phyloP scores from a whole-genome alignment of 2,329 filamentous ascomycete species.

The Tolypocladium pustulatum region DNA sequence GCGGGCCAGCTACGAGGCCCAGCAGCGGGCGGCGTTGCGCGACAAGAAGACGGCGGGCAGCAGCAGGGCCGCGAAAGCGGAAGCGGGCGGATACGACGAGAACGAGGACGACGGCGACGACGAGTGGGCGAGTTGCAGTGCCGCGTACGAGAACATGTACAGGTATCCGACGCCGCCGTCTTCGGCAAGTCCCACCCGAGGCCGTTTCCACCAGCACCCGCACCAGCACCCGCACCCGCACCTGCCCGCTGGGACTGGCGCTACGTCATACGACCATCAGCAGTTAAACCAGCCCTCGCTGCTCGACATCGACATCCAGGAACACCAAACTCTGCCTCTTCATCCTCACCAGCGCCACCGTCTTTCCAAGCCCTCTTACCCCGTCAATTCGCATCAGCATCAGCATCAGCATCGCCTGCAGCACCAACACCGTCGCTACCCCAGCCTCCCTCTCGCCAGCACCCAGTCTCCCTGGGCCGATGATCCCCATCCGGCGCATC shows the following conservation, averaged over 20 bases:
- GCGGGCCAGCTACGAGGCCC: background rate
- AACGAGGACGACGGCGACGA: background rate
- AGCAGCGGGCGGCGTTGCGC: too few species aligned
- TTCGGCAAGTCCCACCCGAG: conserved; percentile 39
- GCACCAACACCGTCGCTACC: background rate
- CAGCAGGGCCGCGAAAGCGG: background rate
- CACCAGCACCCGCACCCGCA: conserved; percentile 30
- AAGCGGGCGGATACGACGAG: background rate
- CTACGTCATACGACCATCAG: conserved; percentile 4
- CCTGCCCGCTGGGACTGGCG: conserved; percentile 8
- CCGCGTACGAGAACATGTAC: background rate
- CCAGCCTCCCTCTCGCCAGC: background rate
- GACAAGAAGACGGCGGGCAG: background rate
- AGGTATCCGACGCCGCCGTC: conserved; percentile 34
- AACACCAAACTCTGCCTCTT: background rate
- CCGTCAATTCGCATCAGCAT: too few species aligned
- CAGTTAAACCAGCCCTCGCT: background rate
- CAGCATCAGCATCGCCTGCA: background rate
- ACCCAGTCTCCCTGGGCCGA: background rate
- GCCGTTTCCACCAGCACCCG: conserved; percentile 22
- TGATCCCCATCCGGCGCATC: background rate
- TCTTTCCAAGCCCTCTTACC: background rate
- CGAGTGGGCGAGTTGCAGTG: background rate
- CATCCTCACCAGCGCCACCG: background rate
- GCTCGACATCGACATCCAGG: background rate